Percentiles rank a stretch among this genome's conserved stretches.
phyloP scores from a whole-genome alignment of 1,284 basidiomycete genomes.

The Tylopilus sp. region DNA sequence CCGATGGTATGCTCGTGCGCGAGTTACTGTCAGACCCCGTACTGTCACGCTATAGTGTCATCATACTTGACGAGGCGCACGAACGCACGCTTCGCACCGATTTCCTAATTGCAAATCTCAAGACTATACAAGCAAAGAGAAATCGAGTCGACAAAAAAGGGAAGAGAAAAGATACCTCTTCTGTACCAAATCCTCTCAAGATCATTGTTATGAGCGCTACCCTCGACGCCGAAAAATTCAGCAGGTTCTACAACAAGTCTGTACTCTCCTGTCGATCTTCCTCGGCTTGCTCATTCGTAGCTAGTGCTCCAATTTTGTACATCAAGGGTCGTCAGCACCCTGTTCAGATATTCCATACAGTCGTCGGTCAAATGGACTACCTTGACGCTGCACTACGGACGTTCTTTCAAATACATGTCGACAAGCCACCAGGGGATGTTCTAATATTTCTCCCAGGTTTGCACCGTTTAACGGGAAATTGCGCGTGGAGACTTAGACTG shows the following conservation, averaged over 20 bases:
- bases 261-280: slow-evolving; percentile 26
- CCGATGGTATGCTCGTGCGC: slow-evolving; percentile 94
- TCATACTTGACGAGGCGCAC: slow-evolving; percentile 97
- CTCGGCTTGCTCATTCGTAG: slow-evolving; percentile 35
- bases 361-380: slow-evolving; percentile 77
- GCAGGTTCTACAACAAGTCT: slow-evolving; percentile 80
- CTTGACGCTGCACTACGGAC: slow-evolving; percentile 86
- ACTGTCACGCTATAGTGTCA: slow-evolving; percentile 82
- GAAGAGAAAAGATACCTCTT: slow-evolving; percentile 36
- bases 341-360: slow-evolving; percentile 78
- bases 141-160: slow-evolving; percentile 45
- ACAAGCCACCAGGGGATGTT: slow-evolving; percentile 80
- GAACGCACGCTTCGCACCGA: slow-evolving; percentile 95
- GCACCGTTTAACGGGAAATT: slow-evolving; percentile 10
- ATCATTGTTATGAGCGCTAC: slow-evolving; percentile 98
- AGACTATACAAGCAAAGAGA: slow-evolving; percentile 76
- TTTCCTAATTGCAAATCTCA: slow-evolving; percentile 88
- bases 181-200: slow-evolving; percentile 62
- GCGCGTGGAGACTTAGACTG: slow-evolving; percentile 2
- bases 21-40: slow-evolving; percentile 79
- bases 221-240: slow-evolving; percentile 92
- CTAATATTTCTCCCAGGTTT: slow-evolving; percentile 89
- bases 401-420: slow-evolving; percentile 87
- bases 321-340: slow-evolving; percentile 92
- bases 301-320: slow-evolving; percentile 83